Evolutionary conservation across 179 eudicot species (phyloP), one percentile per base, ranked within the genome.

Genomic region (Gypsophila paniculata): DNA sequence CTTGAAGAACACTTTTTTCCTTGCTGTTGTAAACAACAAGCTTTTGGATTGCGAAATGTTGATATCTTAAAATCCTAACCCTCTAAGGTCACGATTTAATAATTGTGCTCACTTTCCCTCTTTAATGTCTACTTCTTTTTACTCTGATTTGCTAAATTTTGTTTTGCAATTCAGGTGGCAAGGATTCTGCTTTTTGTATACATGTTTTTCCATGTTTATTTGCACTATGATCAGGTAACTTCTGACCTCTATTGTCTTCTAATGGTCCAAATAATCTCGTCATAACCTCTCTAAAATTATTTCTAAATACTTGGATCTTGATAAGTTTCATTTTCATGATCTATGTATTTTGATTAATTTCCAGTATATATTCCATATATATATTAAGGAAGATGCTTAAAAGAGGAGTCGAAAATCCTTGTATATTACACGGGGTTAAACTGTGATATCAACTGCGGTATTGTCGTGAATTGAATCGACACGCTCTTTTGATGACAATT

Each of bases 151-250:
- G 69, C 72, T 81, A 62, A 19, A 36, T 0, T 71, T 46, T 53
- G 70, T 46, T 73, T 32, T 76, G 36, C 59, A 32, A 72, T 82
- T 85, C 91, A 90, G 96, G 89, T 89, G 69, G 96, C 96, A 21
- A 84, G 96, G 78, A 87, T 90, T 78, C 81, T 90, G 83, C 80
- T 90, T 80, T 90, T 90, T 75, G 87, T 79, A 8, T 90, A 89
- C 88, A 81, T 90, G 96, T 89, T 87, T 76, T 89, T 84, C 78
- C 96, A 90, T 75, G 90, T 95, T 48, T 89, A 90, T 77, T 78
- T 85, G 76, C 99, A 95, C 84, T 88, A 85, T 78, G 75, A 86
- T 42, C 96, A 92, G 99, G 99, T 94, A 85, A 82, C 67, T 71
- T 36, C 18, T n/a, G 53, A 36, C 22, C 29, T 58, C 21, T 23